Evolutionary conservation across 495 filamentous ascomycete genomes (phyloP), one percentile per base, ranked within the genome.

Genomic region (Barbatosphaeria neglecta): DNA sequence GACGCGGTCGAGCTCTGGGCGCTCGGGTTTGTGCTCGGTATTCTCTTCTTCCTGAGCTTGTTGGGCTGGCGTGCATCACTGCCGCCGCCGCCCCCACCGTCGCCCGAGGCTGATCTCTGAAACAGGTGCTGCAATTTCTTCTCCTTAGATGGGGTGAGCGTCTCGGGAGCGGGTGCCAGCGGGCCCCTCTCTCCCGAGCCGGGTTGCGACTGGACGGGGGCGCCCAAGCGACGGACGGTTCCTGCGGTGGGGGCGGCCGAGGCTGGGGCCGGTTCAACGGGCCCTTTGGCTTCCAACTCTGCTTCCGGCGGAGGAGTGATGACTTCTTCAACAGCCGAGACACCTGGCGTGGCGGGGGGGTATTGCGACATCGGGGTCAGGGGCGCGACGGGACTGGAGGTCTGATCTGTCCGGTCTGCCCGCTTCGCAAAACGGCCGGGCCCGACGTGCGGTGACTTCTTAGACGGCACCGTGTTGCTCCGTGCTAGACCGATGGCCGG

Each of bases 391-490:
- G 35, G 68, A 50, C n/a, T 46, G 51, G 10, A 66, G 44, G 33
- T 65, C 46, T 50, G 45, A 3, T 60, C 62, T 15, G n/a, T n/a
- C n/a, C n/a, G n/a, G n/a, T 19, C 31, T 20, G 47, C 43, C 8
- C 55, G 57, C 31, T 43, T 37, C 5, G 78, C 65, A 20, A 81
- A 74, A 24, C 68, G 64, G 9, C 68, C 65, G 4, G 75, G 67
- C 17, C 74, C 66, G 20, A 90, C 53, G 11, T 74, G 80, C 16
- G 90, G 86, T 1, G 90, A 89, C 67, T 81, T 86, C 60, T 93
- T 92, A 2, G 89, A 90, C n/a, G 92, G 92, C 16, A 96, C 66
- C 8, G 92, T 98, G 63, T 97, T 98, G 65, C 90, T 96, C 54
- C 92, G 75, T 49, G 84, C 82, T 31, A 98, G 74, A 7, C 87